Percentiles rank a stretch among this genome's conserved stretches.
Evolutionary conservation across 257 asterid genomes (phyloP).

Genomic region (Asclepias syriaca): DNA sequence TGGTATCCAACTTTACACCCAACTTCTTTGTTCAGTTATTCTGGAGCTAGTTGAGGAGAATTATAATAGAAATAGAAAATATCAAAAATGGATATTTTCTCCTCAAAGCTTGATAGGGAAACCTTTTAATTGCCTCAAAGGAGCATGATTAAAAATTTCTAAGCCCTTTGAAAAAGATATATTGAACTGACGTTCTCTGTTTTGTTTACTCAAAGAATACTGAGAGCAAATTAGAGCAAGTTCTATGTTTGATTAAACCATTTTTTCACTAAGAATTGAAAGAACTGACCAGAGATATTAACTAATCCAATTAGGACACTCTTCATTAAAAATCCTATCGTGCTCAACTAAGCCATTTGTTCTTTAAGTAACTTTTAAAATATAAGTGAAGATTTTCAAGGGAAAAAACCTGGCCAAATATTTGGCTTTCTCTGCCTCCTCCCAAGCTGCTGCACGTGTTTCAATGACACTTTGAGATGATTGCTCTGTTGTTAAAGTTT

Average conservation of each 20-base stretch:
- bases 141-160: background rate
- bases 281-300: background rate
- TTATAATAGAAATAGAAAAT: background rate
- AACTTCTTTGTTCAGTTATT: background rate
- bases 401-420: slow-evolving; percentile 71
- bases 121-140: background rate
- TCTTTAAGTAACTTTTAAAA: background rate
- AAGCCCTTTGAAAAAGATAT: background rate
- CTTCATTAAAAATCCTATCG: no score
- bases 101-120: background rate
- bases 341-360: background rate
- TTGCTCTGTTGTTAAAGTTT: slow-evolving; percentile 30
- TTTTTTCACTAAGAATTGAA: background rate
- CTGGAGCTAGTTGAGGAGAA: background rate
- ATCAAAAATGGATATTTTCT: background rate
- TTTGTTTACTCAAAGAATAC: background rate
- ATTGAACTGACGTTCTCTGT: background rate
- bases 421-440: slow-evolving; percentile 84
- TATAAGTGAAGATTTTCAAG: background rate
- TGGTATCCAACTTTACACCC: background rate
- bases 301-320: background rate
- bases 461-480: slow-evolving; percentile 48
- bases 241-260: background rate
- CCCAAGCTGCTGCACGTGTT: slow-evolving; percentile 91
- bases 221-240: background rate